Evolutionary conservation across 1,284 basidiomycete species (phyloP), one percentile per base, ranked within the genome.

Genomic region (Cryptococcus sp.): DNA sequence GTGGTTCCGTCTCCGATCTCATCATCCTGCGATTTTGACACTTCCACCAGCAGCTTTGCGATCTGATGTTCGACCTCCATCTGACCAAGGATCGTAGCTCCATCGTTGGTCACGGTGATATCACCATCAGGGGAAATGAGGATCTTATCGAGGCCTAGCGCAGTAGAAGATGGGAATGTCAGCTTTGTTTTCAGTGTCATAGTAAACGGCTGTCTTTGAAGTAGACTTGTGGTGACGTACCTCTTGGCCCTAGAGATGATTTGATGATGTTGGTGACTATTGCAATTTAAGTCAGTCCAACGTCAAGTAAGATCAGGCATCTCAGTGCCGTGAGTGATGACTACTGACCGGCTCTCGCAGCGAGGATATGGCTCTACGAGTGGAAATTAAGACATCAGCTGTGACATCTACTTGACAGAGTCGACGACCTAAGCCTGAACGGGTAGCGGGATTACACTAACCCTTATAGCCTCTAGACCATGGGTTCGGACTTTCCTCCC

Each of bases 41-140:
- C 83, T 77, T 99, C 92, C 11, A 99, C 95, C 43, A 99, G 85
- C 46, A 99, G 85, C 80, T 96, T 98, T 59, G 95, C 95, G 73
- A 99, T 95, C 80, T 96, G 94, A 76, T 98, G 94, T 73, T 99
- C 95, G 50, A 99, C 93, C 80, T 98, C 91, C 92, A 95, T 95
- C 81, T 94, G 91, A 45, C 89, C 85, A 50, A 97, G 82, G 65
- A 97, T 97, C 20, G 93, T 97, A 15, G 95, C 95, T 50, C 95
- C 95, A 80, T 99, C 95, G 80, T 99, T 99, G 20, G 95, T 98
- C 46, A 99, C 95, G 49, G 93, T 98, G 70, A 99, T 99, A 72
- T 99, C 95, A 50, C 95, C 95, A 81, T 99, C 95, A 26, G 94
- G 89, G 43, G 92, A 94, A 75, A 99, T 97, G 73, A 99, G 85